These are phyloP conservation scores for Corymbia calophylla DNA, from an alignment of 441 rosid species.

Conservation along the genomic window DNA sequence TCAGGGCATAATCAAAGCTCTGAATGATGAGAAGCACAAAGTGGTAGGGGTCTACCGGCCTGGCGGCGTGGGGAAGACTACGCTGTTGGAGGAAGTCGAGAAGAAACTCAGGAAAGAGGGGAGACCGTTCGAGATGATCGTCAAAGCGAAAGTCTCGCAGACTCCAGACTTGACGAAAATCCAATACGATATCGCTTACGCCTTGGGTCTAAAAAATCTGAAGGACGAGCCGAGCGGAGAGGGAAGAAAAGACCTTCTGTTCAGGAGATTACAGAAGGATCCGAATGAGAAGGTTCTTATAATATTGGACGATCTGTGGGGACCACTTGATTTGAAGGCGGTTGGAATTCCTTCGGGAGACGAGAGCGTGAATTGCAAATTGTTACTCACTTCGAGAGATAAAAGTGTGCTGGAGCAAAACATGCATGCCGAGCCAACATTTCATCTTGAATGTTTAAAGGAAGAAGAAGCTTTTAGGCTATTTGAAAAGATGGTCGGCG, in stretches of 20 bases:
- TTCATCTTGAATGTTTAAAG: not conserved
- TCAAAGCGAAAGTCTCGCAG: not conserved
- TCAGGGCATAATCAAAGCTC: not conserved
- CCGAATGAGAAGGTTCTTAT: not conserved
- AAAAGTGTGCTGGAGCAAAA: not conserved
- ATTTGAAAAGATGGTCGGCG: not conserved
- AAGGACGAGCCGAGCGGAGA: not conserved
- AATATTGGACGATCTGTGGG: not conserved
- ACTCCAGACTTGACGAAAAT: not conserved
- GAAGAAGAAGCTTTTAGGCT: not conserved
- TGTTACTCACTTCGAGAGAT: not conserved
- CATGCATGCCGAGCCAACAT: not conserved
- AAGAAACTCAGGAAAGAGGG: not conserved
- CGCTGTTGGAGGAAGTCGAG: not conserved
- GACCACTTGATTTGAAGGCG: fast-evolving
- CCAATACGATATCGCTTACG: not conserved
- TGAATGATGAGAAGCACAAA: not conserved
- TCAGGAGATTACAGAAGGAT: not conserved
- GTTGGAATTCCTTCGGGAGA: not conserved
- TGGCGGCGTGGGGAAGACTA: not conserved
- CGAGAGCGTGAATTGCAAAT: fast-evolving
- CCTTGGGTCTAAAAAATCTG: not conserved
- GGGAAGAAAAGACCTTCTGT: not conserved
- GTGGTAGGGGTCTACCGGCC: not conserved
- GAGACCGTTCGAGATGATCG: not conserved